Evolutionary conservation across 805 yeast species (phyloP).

Genomic region (Debaryomyces maramus): DNA sequence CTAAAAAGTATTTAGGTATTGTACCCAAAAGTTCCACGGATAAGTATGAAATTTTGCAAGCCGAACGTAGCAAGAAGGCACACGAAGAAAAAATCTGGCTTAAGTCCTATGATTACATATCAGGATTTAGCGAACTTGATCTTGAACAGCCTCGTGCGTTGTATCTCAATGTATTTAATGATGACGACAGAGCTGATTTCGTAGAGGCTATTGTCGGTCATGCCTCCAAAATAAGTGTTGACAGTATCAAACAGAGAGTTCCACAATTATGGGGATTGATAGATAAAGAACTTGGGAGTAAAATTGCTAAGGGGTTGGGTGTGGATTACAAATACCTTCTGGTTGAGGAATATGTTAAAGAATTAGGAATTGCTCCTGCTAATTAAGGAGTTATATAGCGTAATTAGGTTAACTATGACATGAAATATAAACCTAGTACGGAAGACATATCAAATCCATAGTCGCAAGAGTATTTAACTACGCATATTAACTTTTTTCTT

Average conservation of each 20-base stretch:
- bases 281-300: constrained; percentile 39
- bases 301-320: constrained; percentile 42
- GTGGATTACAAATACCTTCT: constrained; percentile 34
- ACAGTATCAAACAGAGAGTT: constrained; percentile 34
- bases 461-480: too few species aligned
- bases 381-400: too few species aligned
- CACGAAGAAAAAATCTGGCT: constrained; percentile 41
- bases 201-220: constrained; percentile 40
- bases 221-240: constrained; percentile 31
- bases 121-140: constrained; percentile 45
- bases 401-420: too few species aligned
- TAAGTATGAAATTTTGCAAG: constrained; percentile 26
- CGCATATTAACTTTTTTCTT: too few species aligned
- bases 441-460: too few species aligned
- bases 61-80: constrained; percentile 24
- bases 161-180: constrained; percentile 39
- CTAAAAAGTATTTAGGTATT: constrained; percentile 31
- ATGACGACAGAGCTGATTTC: constrained; percentile 30
- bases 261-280: constrained; percentile 44
- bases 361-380: constrained; percentile 22
- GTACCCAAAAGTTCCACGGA: constrained; percentile 27
- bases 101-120: constrained; percentile 35
- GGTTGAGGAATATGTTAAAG: constrained; percentile 32
- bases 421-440: too few species aligned
- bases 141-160: constrained; percentile 48